phyloP scores from a whole-genome alignment of 2,329 filamentous ascomycete species.

The Pyrenophora tritici-repentis region DNA sequence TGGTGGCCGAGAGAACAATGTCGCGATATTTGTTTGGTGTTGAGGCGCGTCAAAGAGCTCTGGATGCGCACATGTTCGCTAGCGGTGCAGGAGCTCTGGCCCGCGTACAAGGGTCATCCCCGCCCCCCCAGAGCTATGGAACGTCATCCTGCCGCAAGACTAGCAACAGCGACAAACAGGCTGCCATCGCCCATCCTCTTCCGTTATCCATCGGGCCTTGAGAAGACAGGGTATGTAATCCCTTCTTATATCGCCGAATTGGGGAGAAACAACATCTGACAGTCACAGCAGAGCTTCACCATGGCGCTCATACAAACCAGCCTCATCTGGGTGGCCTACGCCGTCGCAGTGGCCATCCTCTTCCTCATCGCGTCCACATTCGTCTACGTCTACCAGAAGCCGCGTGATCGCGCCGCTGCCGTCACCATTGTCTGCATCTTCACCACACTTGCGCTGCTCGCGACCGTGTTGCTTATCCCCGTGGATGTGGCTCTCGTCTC shows the following conservation, averaged over 20 bases:
- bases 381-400: slow-evolving; percentile 88
- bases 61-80: slow-evolving; percentile 3
- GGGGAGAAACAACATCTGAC: too few species aligned
- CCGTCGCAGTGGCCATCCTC: slow-evolving; percentile 76
- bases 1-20: slow-evolving; percentile 4
- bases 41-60: slow-evolving; percentile 29
- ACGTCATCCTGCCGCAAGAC: slow-evolving; percentile 19
- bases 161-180: neutral
- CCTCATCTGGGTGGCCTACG: slow-evolving; percentile 94
- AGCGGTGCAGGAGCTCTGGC: slow-evolving; percentile 16
- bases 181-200: neutral
- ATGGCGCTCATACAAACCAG: slow-evolving; percentile 81
- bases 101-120: slow-evolving; percentile 9
- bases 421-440: slow-evolving; percentile 86
- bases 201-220: neutral
- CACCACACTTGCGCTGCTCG: slow-evolving; percentile 83
- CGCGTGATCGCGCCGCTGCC: slow-evolving; percentile 79
- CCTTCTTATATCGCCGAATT: neutral
- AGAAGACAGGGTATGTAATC: neutral
- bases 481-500: slow-evolving; percentile 96
- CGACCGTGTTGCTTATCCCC: slow-evolving; percentile 88
- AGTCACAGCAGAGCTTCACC: slow-evolving; percentile 4
- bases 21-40: slow-evolving; percentile 16
- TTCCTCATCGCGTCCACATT: slow-evolving; percentile 80
- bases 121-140: slow-evolving; percentile 1